phyloP scores from a whole-genome alignment of 305 asterid genomes.

The Fraxinus platypoda region DNA sequence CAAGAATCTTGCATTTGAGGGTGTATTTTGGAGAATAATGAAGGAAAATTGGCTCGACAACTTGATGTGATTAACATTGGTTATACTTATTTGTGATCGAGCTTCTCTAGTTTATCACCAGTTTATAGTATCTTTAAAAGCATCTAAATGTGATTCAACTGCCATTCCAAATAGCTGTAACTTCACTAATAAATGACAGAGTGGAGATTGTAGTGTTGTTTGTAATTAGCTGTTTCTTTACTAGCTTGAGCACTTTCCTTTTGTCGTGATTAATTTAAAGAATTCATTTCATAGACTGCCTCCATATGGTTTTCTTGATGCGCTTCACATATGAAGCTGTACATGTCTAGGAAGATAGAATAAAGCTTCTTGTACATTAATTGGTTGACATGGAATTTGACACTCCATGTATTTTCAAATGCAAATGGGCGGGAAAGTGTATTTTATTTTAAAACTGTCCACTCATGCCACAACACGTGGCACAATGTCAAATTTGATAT shows the following conservation, averaged over 20 bases:
- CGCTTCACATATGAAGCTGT: not conserved
- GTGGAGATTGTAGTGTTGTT: not conserved
- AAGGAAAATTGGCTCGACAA: not conserved
- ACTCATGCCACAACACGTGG: no score
- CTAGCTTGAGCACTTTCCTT: not conserved
- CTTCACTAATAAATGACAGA: not conserved
- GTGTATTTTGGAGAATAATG: not conserved
- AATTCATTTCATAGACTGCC: not conserved
- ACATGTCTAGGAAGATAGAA: not conserved
- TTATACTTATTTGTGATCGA: not conserved
- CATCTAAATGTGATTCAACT: constrained; percentile 34
- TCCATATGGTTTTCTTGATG: not conserved
- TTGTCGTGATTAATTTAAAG: not conserved
- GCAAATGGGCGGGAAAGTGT: no score
- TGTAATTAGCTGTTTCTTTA: not conserved
- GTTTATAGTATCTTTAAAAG: not conserved
- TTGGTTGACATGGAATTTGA: no score
- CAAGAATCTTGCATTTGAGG: not conserved
- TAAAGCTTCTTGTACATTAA: no score
- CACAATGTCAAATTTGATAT: no score
- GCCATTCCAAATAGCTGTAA: constrained; percentile 34
- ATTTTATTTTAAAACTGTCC: no score
- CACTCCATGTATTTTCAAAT: no score
- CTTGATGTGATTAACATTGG: not conserved
- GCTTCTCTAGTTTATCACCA: not conserved